Evolutionary conservation across 164 flowering plant genomes (phyloP), one percentile per base, ranked within the genome.

Genomic region (Nelumbo lutea): DNA sequence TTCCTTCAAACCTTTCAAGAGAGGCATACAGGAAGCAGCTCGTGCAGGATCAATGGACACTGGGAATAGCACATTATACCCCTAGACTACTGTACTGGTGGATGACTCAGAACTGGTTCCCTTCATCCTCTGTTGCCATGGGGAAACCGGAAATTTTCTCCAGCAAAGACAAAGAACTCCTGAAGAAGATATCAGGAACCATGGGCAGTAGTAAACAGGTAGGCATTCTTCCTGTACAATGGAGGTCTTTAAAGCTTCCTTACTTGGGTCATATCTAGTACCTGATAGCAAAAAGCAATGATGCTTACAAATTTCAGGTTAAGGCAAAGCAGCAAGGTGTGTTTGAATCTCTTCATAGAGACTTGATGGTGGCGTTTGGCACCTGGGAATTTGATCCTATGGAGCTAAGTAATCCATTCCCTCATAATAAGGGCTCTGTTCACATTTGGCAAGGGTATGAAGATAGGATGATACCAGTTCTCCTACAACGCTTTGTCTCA

Each of bases 71-170:
- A 52, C 81, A 78, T 41, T 59, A 82, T 62, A 66, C 68, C n/a
- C 87, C 85, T 55, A 59, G 58, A 38, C 39, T 82, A 1, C 42
- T 76, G 1, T 69, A 82, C 61, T 80, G 85, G 84, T 83, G 84
- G 84, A 15, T 76, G 56, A 77, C 81, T 44, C 82, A 79, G 67
- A 76, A 73, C 68, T 79, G 80, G 81, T 77, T 86, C 59, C 84
- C 84, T 56, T 69, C 72, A 1, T 68, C 72, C 27, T 45, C 67
- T n/a, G 53, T 68, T n/a, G 5, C 72, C 15, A 67, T 65, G 6
- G 66, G 77, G 40, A 60, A 72, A 61, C 76, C 77, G 1, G 64
- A n/a, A n/a, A 51, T 79, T 45, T 61, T 73, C 52, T 75, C 70
- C 58, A 48, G 51, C 14, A 61, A 65, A 41, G 87, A 82, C 42